Conservation (phyloP, 805 yeast genomes). For the Brettanomyces sp. region DNA sequence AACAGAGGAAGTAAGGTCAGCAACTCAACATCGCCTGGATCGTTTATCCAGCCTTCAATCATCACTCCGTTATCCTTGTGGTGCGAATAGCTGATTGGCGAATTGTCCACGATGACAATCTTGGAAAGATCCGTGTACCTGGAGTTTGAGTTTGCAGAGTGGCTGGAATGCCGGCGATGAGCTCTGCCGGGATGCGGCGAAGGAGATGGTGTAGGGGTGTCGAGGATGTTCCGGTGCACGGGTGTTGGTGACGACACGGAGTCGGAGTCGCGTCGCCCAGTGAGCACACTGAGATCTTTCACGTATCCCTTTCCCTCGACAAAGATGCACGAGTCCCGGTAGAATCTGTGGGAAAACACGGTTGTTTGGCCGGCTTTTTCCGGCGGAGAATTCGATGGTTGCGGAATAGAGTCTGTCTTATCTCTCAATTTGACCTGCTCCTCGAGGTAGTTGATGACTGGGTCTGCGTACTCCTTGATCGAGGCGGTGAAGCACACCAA, state of each 20-base stretch:
- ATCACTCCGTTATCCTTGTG: conserved; percentile 84
- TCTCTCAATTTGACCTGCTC: conserved; percentile 34
- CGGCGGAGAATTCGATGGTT: not conserved
- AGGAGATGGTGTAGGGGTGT: not conserved
- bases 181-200: not conserved
- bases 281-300: conserved; percentile 46
- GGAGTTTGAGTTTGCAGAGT: not conserved
- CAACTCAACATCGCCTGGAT: conserved; percentile 82
- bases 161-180: too few species aligned
- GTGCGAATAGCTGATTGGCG: conserved; percentile 79
- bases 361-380: conserved; percentile 3
- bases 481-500: conserved; percentile 91
- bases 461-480: conserved; percentile 92
- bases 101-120: conserved; percentile 79
- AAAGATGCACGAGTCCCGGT: conserved; percentile 72
- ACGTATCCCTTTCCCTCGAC: conserved; percentile 80
- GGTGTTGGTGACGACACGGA: not conserved
- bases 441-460: conserved; percentile 89
- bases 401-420: conserved; percentile 1
- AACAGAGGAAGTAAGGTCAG: conserved; percentile 74
- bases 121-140: conserved; percentile 46
- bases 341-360: conserved; percentile 51
- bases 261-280: conserved; percentile 5
- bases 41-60: conserved; percentile 97
- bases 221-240: not conserved